These are phyloP conservation scores for Kwoniella shivajii DNA, from an alignment of 1,284 basidiomycete species.

Conservation along the genomic window DNA sequence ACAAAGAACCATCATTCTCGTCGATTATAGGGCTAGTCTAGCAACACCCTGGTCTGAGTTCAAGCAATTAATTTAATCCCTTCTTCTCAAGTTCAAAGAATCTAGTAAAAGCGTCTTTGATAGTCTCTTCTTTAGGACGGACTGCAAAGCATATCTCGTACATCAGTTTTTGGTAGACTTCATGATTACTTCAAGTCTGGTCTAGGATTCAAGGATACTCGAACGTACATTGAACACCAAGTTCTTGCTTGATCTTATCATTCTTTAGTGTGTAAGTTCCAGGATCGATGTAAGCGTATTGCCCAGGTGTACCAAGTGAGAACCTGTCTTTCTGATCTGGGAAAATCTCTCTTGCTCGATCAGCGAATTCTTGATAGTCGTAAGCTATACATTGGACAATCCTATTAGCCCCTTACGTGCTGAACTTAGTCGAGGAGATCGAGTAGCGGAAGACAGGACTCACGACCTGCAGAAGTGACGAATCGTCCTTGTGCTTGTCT, in stretches of 20 bases:
- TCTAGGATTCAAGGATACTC: too few species aligned
- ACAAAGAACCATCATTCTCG: background rate
- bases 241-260: slow-evolving; percentile 27
- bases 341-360: slow-evolving; percentile 22
- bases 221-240: slow-evolving; percentile 35
- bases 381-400: slow-evolving; percentile 13
- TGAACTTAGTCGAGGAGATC: background rate
- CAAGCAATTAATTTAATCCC: slow-evolving; percentile 23
- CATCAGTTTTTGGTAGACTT: background rate
- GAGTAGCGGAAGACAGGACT: slow-evolving; percentile 10
- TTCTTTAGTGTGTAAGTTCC: slow-evolving; percentile 30
- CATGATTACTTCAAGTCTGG: too few species aligned
- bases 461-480: slow-evolving; percentile 25
- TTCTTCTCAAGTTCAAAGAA: slow-evolving; percentile 31
- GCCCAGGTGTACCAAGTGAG: slow-evolving; percentile 27
- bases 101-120: slow-evolving; percentile 28
- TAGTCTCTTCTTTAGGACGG: slow-evolving; percentile 27
- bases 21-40: background rate
- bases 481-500: slow-evolving; percentile 27
- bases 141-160: slow-evolving; percentile 14
- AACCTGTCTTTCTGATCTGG: slow-evolving; percentile 28
- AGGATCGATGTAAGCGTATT: slow-evolving; percentile 27
- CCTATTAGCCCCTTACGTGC: too few species aligned
- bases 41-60: too few species aligned
- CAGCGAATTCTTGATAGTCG: slow-evolving; percentile 32